phyloP scores from a whole-genome alignment of 2,329 filamentous ascomycete genomes.

The Ophiostoma sp. region DNA sequence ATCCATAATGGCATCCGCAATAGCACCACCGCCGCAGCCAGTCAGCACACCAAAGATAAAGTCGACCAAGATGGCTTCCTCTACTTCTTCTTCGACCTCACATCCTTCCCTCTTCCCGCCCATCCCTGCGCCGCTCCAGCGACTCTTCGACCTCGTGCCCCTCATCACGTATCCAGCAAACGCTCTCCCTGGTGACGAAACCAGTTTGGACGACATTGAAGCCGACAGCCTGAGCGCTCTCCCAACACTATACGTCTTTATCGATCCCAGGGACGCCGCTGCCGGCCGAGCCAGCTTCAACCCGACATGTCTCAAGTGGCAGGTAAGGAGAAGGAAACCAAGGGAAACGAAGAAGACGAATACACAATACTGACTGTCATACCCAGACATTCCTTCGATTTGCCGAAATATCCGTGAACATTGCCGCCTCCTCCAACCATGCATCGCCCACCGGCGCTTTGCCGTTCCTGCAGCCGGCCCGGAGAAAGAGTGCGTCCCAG shows the following conservation, averaged over 20 bases:
- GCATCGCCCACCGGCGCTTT: slow-evolving; percentile 86
- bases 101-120: slow-evolving; percentile 40
- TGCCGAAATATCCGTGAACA: slow-evolving; percentile 64
- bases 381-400: slow-evolving; percentile 83
- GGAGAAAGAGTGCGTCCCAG: slow-evolving; percentile 17
- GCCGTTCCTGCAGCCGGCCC: slow-evolving; percentile 74
- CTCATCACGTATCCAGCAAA: slow-evolving; percentile 74
- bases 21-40: slow-evolving; percentile 2
- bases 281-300: slow-evolving; percentile 76
- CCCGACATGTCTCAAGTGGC: slow-evolving; percentile 92
- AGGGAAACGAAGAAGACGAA: neutral
- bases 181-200: slow-evolving; percentile 61
- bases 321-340: slow-evolving; percentile 59
- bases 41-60: neutral
- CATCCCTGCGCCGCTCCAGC: slow-evolving; percentile 74
- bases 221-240: slow-evolving; percentile 34
- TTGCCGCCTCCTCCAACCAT: slow-evolving; percentile 81
- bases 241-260: slow-evolving; percentile 75
- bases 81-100: neutral
- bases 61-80: neutral
- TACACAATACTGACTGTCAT: neutral
- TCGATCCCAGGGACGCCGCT: slow-evolving; percentile 61
- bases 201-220: slow-evolving; percentile 29
- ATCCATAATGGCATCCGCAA: neutral
- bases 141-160: slow-evolving; percentile 82